phyloP scores from a whole-genome alignment of 2,329 filamentous ascomycete species.

The Emmonsiellopsis sp. region DNA sequence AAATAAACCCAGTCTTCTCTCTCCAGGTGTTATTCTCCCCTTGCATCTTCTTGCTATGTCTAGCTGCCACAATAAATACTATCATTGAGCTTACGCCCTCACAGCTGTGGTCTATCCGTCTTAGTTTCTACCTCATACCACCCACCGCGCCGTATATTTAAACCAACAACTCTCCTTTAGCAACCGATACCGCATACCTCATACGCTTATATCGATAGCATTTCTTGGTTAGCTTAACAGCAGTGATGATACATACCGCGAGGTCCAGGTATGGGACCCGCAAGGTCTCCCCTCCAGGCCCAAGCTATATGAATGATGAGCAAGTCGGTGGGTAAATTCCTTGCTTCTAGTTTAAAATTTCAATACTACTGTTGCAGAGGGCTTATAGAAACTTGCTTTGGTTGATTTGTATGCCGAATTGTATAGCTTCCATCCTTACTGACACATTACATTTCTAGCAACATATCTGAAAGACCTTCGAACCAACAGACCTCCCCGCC shows the following conservation, averaged over 20 bases:
- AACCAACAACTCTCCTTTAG: too few relatives aligned
- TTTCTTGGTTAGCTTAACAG: neutral
- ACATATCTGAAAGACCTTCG: slow-evolving; percentile 53
- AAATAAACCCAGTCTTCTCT: neutral
- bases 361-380: neutral
- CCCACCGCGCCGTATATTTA: too few relatives aligned
- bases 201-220: too few relatives aligned
- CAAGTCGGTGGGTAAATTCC: slow-evolving; percentile 34
- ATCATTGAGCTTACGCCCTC: too few relatives aligned
- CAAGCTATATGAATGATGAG: slow-evolving; percentile 38
- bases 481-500: slow-evolving; percentile 47
- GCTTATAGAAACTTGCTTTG: neutral
- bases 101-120: too few relatives aligned
- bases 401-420: slow-evolving; percentile 10
- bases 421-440: neutral
- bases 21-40: too few relatives aligned
- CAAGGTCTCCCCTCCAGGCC: slow-evolving; percentile 39
- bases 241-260: slow-evolving; percentile 31
- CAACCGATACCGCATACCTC: too few relatives aligned
- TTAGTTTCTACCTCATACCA: too few relatives aligned
- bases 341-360: neutral
- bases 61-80: too few relatives aligned
- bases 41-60: too few relatives aligned
- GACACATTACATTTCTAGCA: slow-evolving; percentile 31
- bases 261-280: slow-evolving; percentile 28